These are phyloP conservation scores for Zygosaccharomyces rouxii DNA, from an alignment of 805 yeast genomes.

Conservation along the genomic window DNA sequence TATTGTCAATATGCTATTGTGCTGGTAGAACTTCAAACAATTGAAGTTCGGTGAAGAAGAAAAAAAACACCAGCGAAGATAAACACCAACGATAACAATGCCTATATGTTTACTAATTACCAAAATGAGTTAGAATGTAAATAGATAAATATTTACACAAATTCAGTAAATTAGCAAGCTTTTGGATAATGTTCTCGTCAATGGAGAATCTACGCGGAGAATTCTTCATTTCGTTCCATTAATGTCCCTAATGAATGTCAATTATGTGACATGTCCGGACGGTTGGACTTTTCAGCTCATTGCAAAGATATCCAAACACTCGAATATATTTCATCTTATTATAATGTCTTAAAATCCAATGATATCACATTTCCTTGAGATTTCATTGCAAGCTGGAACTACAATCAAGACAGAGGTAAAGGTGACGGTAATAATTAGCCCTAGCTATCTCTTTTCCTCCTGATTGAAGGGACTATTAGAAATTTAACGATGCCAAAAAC, in stretches of 20 bases:
- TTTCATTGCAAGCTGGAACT: not conserved
- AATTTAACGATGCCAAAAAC: slow-evolving; percentile 1
- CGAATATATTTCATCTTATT: not conserved
- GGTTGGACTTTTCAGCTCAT: too few species aligned
- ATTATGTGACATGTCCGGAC: too few species aligned
- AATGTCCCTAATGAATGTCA: not conserved
- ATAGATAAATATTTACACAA: slow-evolving; percentile 1
- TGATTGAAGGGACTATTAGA: too few species aligned
- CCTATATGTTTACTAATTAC: not conserved
- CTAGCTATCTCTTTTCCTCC: too few species aligned
- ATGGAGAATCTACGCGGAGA: not conserved
- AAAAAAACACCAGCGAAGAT: not conserved
- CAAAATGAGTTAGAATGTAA: not conserved
- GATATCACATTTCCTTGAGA: not conserved
- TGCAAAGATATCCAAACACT: too few species aligned
- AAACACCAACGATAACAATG: not conserved
- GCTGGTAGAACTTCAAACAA: not conserved
- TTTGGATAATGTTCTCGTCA: not conserved
- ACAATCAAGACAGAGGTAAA: not conserved
- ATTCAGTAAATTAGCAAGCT: not conserved
- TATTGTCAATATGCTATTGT: not conserved
- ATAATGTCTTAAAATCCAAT: not conserved
- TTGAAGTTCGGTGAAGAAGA: not conserved
- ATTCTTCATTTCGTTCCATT: not conserved
- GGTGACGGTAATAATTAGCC: too few species aligned